Base-by-base conservation (phyloP, 495 filamentous ascomycete species). In the Trichoderma parareesei region DNA sequence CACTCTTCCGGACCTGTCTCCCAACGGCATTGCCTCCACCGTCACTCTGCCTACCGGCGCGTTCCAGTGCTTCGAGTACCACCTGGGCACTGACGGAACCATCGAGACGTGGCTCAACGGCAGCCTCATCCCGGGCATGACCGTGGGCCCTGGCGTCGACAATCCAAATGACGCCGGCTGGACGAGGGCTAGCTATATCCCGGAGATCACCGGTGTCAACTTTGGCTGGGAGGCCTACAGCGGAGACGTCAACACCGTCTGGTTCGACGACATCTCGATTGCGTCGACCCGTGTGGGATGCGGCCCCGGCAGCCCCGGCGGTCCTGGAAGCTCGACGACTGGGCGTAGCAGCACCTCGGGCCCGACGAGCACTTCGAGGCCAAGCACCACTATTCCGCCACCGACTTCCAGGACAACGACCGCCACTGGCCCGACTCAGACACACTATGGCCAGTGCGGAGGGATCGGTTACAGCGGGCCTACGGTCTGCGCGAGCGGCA, bases 211-310 rank as follows among this genome's bases (percentile, higher is more conserved):
- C 7, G 82, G 64, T 60, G 71, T 85, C 66, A 82, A 85, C 74
- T 85, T 85, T 66, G 83, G 83, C 9, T 84, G 83, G 82, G 83
- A 85, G 73, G 80, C 77, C 10, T 85, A 85, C 67, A 80, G 82
- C 38, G 81, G 81, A 0, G 82, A 84, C 61, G 71, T 75, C 20
- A 84, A 85, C 69, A 85, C 83, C 37, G 81, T 85, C 71, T 84
- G 81, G 81, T 84, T 82, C 64, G 83, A 85, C 62, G 82, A 85
- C 63, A 76, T 84, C 63, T 67, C 63, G 14, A 65, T 85, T 44
- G 72, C 71, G 68, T 75, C 76, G 62, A 77, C 68, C 38, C 71
- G 78, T 38, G 74, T 82, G 69, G 82, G 82, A 63, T 85, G 82
- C 72, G 62, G 27, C 27, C 27, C 27, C 27, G 27, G 61, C 16